Evolutionary conservation across 192 early-diverging fungal species (phyloP), one percentile per base, ranked within the genome.

Genomic region (Haplosporangium gracile): DNA sequence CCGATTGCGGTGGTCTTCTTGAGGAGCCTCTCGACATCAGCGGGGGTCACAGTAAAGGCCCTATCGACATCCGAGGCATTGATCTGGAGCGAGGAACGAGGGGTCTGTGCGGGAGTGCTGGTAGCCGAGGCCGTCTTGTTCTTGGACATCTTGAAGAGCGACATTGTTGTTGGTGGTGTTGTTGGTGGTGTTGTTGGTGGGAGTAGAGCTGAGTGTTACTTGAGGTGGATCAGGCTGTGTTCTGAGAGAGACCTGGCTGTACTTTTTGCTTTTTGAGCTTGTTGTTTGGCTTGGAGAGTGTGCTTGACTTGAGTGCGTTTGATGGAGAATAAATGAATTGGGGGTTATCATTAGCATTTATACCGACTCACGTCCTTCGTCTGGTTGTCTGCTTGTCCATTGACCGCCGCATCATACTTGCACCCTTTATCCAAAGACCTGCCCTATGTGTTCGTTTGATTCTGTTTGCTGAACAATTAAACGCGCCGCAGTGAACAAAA

Each of bases 131-230:
- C 69, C 15, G 69, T 78, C 77, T 78, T 78, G 77, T 78, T 78
- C 77, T 78, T 78, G 76, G 55, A 47, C 42, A 70, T n/a, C 77
- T 78, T 78, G 77, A 78, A 78, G 69, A 78, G 55, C 15, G 77
- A 39, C 77, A 78, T 78, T 38, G 36, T 71, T 26, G 43, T 49
- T 40, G 45, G 39, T 68, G 45, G 65, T 38, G 32, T 53, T 51
- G 49, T 16, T 15, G 18, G 5, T 1, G 49, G 49, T 51, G 49
- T 51, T 51, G 18, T 36, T 36, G 36, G 2, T 36, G 20, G 18
- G 49, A 51, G 18, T 5, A 26, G 40, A 39, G 18, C 47, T 26
- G 26, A 65, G 57, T 10, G 57, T 55, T 55, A n/a, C 57, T 60
- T 4, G 57, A 5, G 2, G 51, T 2, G 51, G 51, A 36, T 36